Conservation (phyloP, 139 green algal species). For the Bryopsis sp. region DNA sequence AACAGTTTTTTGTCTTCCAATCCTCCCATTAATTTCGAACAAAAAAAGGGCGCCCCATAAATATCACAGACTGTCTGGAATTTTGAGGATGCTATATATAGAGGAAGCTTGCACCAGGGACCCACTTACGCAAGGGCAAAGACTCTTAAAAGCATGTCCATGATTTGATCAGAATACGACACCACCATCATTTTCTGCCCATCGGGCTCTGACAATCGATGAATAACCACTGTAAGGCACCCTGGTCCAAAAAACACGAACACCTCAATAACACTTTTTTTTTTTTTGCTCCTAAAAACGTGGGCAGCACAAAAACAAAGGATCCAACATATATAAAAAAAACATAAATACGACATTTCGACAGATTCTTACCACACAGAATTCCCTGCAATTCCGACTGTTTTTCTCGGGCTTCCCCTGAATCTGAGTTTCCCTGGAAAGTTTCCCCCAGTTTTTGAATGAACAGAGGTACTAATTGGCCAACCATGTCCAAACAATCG, state of each 20-base stretch:
- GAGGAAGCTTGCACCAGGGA: too few relatives aligned
- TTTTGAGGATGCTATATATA: too few relatives aligned
- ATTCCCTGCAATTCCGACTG: constrained; percentile 63
- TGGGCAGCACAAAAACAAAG: too few relatives aligned
- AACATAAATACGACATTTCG: too few relatives aligned
- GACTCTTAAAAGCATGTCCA: background rate
- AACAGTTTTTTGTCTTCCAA: too few relatives aligned
- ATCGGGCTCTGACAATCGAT: background rate
- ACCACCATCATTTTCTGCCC: background rate
- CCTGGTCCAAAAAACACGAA: background rate
- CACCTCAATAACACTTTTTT: too few relatives aligned
- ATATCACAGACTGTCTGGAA: too few relatives aligned
- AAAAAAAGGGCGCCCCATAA: too few relatives aligned
- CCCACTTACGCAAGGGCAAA: background rate
- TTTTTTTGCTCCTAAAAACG: too few relatives aligned
- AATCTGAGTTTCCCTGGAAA: constrained; percentile 37
- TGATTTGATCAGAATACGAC: background rate
- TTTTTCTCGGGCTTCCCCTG: constrained; percentile 43
- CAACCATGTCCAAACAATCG: constrained; percentile 68
- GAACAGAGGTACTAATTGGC: constrained; percentile 70
- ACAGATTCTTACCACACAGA: constrained; percentile 81
- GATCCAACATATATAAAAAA: too few relatives aligned
- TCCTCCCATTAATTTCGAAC: too few relatives aligned
- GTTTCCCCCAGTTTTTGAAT: constrained; percentile 51
- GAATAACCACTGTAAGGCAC: constrained; percentile 1